Base-by-base conservation (phyloP, 805 yeast species). In the Wickerhamomyces pijperi region DNA sequence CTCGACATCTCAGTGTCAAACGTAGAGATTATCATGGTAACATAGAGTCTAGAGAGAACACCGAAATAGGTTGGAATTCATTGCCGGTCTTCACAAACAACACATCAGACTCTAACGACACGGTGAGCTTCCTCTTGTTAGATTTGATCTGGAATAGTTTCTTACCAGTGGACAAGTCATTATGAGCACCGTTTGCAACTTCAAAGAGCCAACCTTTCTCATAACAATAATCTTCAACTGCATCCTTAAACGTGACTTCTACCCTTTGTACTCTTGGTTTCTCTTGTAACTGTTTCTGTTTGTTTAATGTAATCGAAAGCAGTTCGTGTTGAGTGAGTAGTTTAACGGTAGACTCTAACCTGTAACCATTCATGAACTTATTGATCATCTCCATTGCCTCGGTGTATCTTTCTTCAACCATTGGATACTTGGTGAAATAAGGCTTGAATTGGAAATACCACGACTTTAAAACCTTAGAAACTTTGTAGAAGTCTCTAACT, bases 101-200 rank as follows among this genome's bases (percentile, higher is more conserved):
- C 2, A 83, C 78, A 46, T 85, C 88, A 35, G 78, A 77, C 28
- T 70, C 70, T 6, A 83, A 65, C 44, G 72, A 83, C 14, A 72
- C 64, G 31, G 46, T 13, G 32, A 67, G 13, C 0, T 67, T 63
- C 5, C 23, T 47, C 32, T 15, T 55, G 19, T 49, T 53, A 8
- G 69, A 48, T 4, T 64, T 53, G 14, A 78, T 54, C 23, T 61
- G 56, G 51, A 64, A 74, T 33, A 76, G 50, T 3, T 68, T 63
- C 34, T 62, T 56, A 1, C 78, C 80, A 36, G 62, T 48, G 1
- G 49, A 43, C 4, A 57, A 28, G 32, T 50, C 46, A 18, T 41
- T 47, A 21, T 6, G n/a, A n/a, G n/a, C n/a, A n/a, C n/a, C 9
- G 19, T 44, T 46, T 19, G 47, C 21, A 2, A 53, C 39, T 8